These are phyloP conservation scores for Dactylis glomerata DNA, from an alignment of 176 grass and related monocot genomes.

Conservation along the genomic window DNA sequence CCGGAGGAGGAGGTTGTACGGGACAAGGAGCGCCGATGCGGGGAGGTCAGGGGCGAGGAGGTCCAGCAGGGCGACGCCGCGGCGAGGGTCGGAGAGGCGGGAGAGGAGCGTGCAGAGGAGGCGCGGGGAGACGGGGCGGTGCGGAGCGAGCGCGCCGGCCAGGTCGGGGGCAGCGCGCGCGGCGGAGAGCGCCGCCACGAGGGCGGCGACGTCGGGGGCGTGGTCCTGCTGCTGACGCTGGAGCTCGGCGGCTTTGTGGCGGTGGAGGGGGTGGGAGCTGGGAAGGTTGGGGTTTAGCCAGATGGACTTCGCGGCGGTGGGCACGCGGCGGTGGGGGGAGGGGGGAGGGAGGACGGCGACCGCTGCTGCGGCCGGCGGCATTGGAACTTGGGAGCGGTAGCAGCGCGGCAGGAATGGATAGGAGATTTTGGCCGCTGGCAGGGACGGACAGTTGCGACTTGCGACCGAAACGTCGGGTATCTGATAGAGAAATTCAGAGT, in stretches of 20 bases:
- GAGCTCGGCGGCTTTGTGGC: conserved; percentile 23
- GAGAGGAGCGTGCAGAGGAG: conserved; percentile 94
- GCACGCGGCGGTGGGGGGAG: not conserved
- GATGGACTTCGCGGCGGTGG: conserved; percentile 31
- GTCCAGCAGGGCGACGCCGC: conserved; percentile 85
- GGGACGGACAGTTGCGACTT: too few relatives aligned
- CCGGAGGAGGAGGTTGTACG: conserved; percentile 82
- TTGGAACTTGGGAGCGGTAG: conserved; percentile 5
- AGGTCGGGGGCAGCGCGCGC: conserved; percentile 56
- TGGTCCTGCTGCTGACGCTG: conserved; percentile 41
- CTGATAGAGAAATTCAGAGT: too few relatives aligned
- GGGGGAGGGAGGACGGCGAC: conserved; percentile 23
- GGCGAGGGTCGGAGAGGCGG: conserved; percentile 55
- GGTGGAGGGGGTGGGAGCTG: conserved; percentile 35
- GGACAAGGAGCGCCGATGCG: conserved; percentile 42
- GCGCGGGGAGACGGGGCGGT: conserved; percentile 59
- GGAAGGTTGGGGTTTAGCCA: conserved; percentile 53
- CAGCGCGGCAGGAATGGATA: conserved; percentile 29
- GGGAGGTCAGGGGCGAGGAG: conserved; percentile 42
- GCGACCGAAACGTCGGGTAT: not conserved
- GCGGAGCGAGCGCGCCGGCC: conserved; percentile 47
- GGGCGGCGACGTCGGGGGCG: conserved; percentile 44
- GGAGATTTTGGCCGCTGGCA: conserved; percentile 40
- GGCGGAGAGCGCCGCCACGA: conserved; percentile 48
- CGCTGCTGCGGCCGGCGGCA: conserved; percentile 13